phyloP scores from a whole-genome alignment of 768 basidiomycete genomes.

The Dendrothele bispora region DNA sequence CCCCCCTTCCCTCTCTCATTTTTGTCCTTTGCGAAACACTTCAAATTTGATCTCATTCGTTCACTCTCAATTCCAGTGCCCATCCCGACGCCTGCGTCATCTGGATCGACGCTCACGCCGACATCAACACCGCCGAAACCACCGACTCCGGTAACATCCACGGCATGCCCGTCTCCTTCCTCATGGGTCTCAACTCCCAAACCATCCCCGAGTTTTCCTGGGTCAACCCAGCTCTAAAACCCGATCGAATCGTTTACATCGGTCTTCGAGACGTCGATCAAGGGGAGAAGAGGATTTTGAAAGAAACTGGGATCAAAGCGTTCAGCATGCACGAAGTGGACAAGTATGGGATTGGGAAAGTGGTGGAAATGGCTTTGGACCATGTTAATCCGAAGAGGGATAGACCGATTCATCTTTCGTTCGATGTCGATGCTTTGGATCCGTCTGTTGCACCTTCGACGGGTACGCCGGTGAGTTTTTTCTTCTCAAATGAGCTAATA shows the following conservation, averaged over 20 bases:
- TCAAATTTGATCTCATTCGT: background rate
- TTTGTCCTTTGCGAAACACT: background rate
- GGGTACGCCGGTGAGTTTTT: conserved; percentile 73
- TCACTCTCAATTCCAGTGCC: conserved; percentile 37
- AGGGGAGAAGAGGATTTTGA: conserved; percentile 86
- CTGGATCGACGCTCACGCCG: conserved; percentile 97
- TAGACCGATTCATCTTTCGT: conserved; percentile 90
- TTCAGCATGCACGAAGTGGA: conserved; percentile 94
- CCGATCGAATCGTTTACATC: conserved; percentile 90
- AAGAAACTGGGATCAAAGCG: conserved; percentile 76
- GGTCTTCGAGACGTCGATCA: conserved; percentile 92
- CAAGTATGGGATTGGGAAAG: conserved; percentile 89
- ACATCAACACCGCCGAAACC: conserved; percentile 88
- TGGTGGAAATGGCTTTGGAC: conserved; percentile 96
- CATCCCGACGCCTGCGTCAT: conserved; percentile 84
- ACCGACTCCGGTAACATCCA: conserved; percentile 94
- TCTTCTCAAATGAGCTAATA: conserved; percentile 9
- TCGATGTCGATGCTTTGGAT: conserved; percentile 95
- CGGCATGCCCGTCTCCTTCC: conserved; percentile 97
- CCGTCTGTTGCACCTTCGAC: conserved; percentile 96
- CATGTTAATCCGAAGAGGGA: conserved; percentile 86
- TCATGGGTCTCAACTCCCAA: conserved; percentile 54
- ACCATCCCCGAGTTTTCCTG: conserved; percentile 48
- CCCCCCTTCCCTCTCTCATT: background rate
- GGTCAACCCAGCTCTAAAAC: conserved; percentile 64